A percentile compares a stretch with the other conserved stretches of the same genome.
Conservation (phyloP, 2,329 filamentous ascomycete genomes). For the Pseudofabraea citricarpa region DNA sequence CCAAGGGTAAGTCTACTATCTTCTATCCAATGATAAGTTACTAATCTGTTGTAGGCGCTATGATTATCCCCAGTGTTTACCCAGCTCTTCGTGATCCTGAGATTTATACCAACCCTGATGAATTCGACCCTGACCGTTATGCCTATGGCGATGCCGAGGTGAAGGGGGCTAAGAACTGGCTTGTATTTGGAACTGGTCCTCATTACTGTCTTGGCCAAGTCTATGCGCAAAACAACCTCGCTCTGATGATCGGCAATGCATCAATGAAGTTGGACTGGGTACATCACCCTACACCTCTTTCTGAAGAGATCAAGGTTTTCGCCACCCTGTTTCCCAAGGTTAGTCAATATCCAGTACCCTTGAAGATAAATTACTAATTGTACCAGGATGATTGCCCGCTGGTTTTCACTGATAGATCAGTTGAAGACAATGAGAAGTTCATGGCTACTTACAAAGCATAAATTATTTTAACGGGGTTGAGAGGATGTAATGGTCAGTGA, state of each 20-base stretch:
- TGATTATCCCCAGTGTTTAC: conserved; percentile 91
- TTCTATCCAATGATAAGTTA: conserved; percentile 10
- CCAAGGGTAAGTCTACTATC: conserved; percentile 58
- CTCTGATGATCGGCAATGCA: conserved; percentile 85
- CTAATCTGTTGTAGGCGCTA: conserved; percentile 53
- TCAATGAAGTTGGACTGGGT: conserved; percentile 84
- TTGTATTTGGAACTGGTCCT: conserved; percentile 92
- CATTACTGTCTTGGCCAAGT: conserved; percentile 96
- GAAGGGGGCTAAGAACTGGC: conserved; percentile 84
- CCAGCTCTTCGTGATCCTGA: conserved; percentile 88
- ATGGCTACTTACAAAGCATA: conserved; percentile 1
- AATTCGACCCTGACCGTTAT: conserved; percentile 88
- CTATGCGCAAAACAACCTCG: conserved; percentile 86
- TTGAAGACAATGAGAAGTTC: conserved; percentile 1
- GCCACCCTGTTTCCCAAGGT: conserved; percentile 97
- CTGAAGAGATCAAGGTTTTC: conserved; percentile 97
- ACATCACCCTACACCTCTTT: conserved; percentile 76
- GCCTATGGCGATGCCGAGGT: conserved; percentile 79
- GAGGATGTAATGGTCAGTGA: not conserved
- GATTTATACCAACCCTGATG: conserved; percentile 84
- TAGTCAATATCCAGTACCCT: conserved; percentile 31
- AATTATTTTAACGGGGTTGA: not conserved
- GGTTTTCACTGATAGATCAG: conserved; percentile 48
- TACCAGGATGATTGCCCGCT: conserved; percentile 76
- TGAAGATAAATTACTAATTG: conserved; percentile 16